A percentile compares a stretch with the other conserved stretches of the same genome.
Evolutionary conservation across 2,329 filamentous ascomycete species (phyloP).

Genomic region (Xylariales sp.): DNA sequence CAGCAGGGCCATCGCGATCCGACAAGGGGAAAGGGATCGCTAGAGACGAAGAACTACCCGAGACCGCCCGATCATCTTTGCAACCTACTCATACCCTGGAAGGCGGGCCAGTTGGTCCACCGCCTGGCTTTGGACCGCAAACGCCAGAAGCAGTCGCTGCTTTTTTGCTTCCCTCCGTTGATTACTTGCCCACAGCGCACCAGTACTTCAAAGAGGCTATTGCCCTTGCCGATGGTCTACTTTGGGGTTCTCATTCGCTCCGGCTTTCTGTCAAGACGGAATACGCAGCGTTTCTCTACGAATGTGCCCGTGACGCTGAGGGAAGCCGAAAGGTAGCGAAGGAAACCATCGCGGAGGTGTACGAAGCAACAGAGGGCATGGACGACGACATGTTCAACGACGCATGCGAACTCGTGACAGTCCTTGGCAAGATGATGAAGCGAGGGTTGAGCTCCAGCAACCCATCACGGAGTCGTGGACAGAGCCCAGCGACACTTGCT

Average conservation of each 20-base stretch:
- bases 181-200: conserved; percentile 81
- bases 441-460: conserved; percentile 48
- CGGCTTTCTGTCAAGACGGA: conserved; percentile 88
- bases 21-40: conserved; percentile 48
- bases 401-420: conserved; percentile 79
- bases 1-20: conserved; percentile 29
- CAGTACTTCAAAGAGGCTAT: conserved; percentile 77
- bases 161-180: conserved; percentile 71
- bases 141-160: conserved; percentile 48
- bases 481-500: conserved; percentile 14
- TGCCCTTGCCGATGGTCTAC: conserved; percentile 64
- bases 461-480: conserved; percentile 11
- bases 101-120: conserved; percentile 53
- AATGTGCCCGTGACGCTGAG: conserved; percentile 80
- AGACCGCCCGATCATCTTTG: conserved; percentile 38
- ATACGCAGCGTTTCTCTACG: conserved; percentile 88
- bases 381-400: conserved; percentile 94
- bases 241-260: conserved; percentile 86
- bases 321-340: conserved; percentile 73
- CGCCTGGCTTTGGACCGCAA: conserved; percentile 47
- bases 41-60: conserved; percentile 38
- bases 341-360: conserved; percentile 82
- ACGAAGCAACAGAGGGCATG: conserved; percentile 86
- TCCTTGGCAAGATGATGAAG: conserved; percentile 85
- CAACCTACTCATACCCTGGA: conserved; percentile 48